Percentiles rank a stretch among this genome's conserved stretches.
phyloP scores from a whole-genome alignment of 495 filamentous ascomycete genomes.

The Xylaria longipes region DNA sequence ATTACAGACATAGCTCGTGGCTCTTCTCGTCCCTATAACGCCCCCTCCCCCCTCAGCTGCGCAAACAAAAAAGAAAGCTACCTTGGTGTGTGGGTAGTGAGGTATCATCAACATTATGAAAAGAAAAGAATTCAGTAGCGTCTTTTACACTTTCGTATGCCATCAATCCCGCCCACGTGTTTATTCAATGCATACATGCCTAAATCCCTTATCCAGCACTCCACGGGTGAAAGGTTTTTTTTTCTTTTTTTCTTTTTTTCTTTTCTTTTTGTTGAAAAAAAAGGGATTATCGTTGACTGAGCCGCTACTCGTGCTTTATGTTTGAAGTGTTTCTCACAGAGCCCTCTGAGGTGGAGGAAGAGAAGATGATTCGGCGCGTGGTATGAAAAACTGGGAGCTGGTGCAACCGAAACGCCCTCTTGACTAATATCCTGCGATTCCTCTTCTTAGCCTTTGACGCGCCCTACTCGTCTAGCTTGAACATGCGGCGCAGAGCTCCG shows the following conservation, averaged over 20 bases:
- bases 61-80: constrained; percentile 9
- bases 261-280: too few relatives aligned
- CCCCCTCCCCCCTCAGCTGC: not conserved
- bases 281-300: not conserved
- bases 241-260: too few relatives aligned
- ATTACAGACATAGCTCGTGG: constrained; percentile 1
- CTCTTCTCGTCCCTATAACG: not conserved
- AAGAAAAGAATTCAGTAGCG: not conserved
- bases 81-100: not conserved
- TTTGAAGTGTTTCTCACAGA: not conserved
- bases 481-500: constrained; percentile 59
- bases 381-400: not conserved
- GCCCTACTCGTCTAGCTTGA: constrained; percentile 59
- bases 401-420: constrained; percentile 22
- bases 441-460: constrained; percentile 17
- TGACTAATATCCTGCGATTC: constrained; percentile 35
- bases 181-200: constrained; percentile 1
- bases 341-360: not conserved
- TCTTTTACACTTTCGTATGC: not conserved
- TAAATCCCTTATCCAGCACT: not conserved
- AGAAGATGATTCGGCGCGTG: not conserved
- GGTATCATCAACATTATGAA: constrained; percentile 16
- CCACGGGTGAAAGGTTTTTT: not conserved
- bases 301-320: not conserved
- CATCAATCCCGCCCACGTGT: not conserved